These are phyloP conservation scores for Alternaria brassicae DNA, from an alignment of 2,329 filamentous ascomycete species.

Conservation along the genomic window DNA sequence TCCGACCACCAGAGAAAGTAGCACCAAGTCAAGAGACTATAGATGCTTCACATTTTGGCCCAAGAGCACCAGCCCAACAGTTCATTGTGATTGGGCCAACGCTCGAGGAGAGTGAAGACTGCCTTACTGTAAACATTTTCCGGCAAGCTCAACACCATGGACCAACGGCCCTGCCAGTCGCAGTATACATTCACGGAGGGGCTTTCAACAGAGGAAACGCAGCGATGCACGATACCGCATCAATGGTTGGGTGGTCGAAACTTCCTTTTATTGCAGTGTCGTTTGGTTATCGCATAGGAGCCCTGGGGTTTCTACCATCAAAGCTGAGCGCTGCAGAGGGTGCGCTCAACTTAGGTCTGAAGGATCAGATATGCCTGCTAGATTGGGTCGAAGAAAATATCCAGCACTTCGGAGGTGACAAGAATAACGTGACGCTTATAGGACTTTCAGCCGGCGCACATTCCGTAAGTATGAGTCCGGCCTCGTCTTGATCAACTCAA, in stretches of 20 bases:
- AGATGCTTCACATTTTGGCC: slow-evolving; percentile 27
- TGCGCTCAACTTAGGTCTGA: slow-evolving; percentile 29
- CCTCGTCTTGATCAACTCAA: too few species aligned
- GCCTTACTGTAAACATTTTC: slow-evolving; percentile 32
- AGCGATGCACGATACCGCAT: slow-evolving; percentile 64
- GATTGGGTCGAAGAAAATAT: slow-evolving; percentile 57
- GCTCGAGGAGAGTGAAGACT: slow-evolving; percentile 30
- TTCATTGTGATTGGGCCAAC: slow-evolving; percentile 21
- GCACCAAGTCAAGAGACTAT: slow-evolving; percentile 12
- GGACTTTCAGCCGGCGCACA: slow-evolving; percentile 35
- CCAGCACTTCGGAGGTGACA: slow-evolving; percentile 37
- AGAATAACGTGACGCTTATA: slow-evolving; percentile 29
- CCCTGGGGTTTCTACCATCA: slow-evolving; percentile 18
- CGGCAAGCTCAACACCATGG: slow-evolving; percentile 13
- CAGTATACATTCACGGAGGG: slow-evolving; percentile 68
- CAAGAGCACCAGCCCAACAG: slow-evolving; percentile 27
- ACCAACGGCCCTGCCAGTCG: slow-evolving; percentile 20
- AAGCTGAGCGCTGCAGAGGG: slow-evolving; percentile 42
- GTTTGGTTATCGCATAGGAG: slow-evolving; percentile 32
- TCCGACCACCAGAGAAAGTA: slow-evolving; percentile 28
- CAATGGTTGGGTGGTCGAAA: slow-evolving; percentile 63
- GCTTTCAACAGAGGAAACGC: slow-evolving; percentile 58
- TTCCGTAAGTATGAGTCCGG: slow-evolving; percentile 12
- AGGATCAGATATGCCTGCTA: slow-evolving; percentile 39
- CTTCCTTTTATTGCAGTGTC: slow-evolving; percentile 62